Conservation (phyloP, 306 rosid species). For the Elaeagnus macrophylla region DNA sequence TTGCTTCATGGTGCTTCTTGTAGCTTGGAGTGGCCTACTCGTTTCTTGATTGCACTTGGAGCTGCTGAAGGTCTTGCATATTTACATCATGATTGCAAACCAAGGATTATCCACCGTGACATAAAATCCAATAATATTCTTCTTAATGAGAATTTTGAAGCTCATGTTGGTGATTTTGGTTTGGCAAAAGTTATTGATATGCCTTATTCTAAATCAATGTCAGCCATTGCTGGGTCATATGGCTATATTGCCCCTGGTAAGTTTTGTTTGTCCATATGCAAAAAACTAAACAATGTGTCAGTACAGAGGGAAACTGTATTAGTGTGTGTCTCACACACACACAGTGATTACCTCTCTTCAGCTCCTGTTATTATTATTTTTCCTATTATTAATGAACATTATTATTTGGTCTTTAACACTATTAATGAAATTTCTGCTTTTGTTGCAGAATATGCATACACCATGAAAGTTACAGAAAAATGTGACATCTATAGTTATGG, state of each 20-base stretch:
- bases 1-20: constrained; percentile 54
- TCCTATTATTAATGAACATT: no score
- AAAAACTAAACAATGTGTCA: no score
- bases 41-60: constrained; percentile 84
- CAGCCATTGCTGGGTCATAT: constrained; percentile 97
- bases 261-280: constrained; percentile 11
- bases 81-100: constrained; percentile 96
- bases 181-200: constrained; percentile 94
- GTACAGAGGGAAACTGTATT: no score
- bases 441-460: constrained; percentile 86
- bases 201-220: constrained; percentile 96
- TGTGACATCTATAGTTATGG: constrained; percentile 94
- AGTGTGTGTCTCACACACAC: no score
- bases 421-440: constrained; percentile 9
- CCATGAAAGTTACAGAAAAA: constrained; percentile 95
- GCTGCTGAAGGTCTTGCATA: constrained; percentile 98
- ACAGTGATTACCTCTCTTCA: no score
- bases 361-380: no score
- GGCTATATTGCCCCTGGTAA: constrained; percentile 98
- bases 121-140: constrained; percentile 89
- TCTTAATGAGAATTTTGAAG: constrained; percentile 75
- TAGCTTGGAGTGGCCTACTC: constrained; percentile 73
- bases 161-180: constrained; percentile 98
- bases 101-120: constrained; percentile 88
- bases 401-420: not conserved